Evolutionary conservation across 192 early-diverging fungal species (phyloP), one percentile per base, ranked within the genome.

Genomic region (Mortierella claussenii): DNA sequence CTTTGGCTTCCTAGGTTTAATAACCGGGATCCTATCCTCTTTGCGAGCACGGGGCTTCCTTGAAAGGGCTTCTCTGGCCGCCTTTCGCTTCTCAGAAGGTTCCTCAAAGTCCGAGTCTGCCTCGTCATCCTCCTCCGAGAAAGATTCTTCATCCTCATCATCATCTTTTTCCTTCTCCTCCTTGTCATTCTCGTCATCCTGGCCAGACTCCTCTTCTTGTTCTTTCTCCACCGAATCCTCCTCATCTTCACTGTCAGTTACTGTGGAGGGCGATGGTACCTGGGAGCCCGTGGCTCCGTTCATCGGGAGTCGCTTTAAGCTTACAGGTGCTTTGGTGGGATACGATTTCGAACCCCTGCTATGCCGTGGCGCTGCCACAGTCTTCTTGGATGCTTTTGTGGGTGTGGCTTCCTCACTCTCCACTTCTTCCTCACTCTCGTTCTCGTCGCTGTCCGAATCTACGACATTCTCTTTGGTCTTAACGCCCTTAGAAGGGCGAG

Each of bases 301-400:
- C 32, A 82, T 87, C 33, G 68, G 89, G 43, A 79, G 87, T 10
- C 87, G 83, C 68, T 86, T 91, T 53, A 42, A 8, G 47, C 23
- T 24, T 12, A 26, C 2, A 24, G 47, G 5, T 15, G 47, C n/a
- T 24, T 49, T 49, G 9, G n/a, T n/a, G n/a, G n/a, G n/a, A n/a
- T n/a, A n/a, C n/a, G n/a, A n/a, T n/a, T n/a, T n/a, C n/a, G n/a
- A n/a, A n/a, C n/a, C n/a, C n/a, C n/a, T n/a, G n/a, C n/a, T n/a
- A n/a, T n/a, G n/a, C n/a, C n/a, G n/a, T n/a, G n/a, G n/a, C n/a
- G n/a, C n/a, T n/a, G n/a, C n/a, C n/a, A n/a, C n/a, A n/a, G n/a
- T n/a, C n/a, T n/a, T n/a, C n/a, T n/a, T n/a, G n/a, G n/a, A n/a
- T n/a, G n/a, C n/a, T n/a, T n/a, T n/a, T n/a, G n/a, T n/a, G n/a